Evolutionary conservation across 768 basidiomycete genomes (phyloP).

Genomic region (Mycena maculata): DNA sequence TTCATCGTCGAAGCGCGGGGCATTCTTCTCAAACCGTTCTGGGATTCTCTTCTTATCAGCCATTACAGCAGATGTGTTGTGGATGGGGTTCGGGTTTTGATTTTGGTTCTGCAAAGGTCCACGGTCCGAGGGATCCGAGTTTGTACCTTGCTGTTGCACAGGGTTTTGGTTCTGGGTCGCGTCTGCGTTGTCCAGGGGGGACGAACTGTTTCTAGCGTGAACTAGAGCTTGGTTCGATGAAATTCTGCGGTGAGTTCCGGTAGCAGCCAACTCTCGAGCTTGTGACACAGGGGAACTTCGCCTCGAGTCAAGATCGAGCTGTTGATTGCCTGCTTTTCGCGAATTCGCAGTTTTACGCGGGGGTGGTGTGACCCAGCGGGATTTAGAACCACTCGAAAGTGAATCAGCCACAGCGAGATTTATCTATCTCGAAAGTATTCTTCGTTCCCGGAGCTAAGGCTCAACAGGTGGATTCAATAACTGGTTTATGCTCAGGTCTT

Average conservation of each 20-base stretch:
- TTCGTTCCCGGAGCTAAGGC: conserved; percentile 1
- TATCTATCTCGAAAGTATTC: neutral
- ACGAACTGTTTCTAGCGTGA: too few species aligned
- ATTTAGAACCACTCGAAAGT: neutral
- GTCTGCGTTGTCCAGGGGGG: too few species aligned
- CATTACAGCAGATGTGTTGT: neutral
- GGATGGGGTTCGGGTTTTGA: neutral
- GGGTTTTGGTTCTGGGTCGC: too few species aligned
- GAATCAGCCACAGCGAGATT: neutral
- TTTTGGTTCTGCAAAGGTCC: neutral
- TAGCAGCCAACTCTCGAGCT: neutral
- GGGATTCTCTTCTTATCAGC: conserved; percentile 3
- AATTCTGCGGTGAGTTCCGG: neutral
- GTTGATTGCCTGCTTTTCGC: neutral
- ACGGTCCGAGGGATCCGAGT: neutral
- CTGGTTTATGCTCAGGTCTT: neutral
- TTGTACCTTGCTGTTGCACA: conserved; percentile 1
- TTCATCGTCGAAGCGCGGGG: neutral
- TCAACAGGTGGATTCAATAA: neutral
- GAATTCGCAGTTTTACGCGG: neutral
- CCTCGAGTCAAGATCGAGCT: neutral
- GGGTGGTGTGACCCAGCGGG: neutral
- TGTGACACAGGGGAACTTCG: neutral
- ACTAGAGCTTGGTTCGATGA: too few species aligned
- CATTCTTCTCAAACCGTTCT: conserved; percentile 13